Conservation (phyloP, 2,329 filamentous ascomycete genomes). For the Helminthosporium solani region DNA sequence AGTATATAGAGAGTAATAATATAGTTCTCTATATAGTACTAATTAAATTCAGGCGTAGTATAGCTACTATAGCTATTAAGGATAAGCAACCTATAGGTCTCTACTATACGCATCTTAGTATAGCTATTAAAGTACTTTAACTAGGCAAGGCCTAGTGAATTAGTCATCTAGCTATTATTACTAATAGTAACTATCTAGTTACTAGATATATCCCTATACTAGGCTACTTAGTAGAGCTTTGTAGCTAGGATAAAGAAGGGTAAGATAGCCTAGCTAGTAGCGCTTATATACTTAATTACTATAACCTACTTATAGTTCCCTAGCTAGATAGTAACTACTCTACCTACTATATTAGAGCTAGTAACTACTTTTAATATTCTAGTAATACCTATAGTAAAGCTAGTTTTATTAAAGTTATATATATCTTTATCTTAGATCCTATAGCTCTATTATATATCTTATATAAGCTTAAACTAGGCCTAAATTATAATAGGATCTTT, state of each 20-base stretch:
- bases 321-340: neutral
- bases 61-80: conserved; percentile 5
- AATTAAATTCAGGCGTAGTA: conserved; percentile 1
- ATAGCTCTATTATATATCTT: too few species aligned
- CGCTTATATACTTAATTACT: conserved; percentile 5
- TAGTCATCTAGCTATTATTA: conserved; percentile 9
- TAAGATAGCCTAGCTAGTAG: conserved; percentile 5
- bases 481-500: too few species aligned
- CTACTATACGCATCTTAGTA: conserved; percentile 1
- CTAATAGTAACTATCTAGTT: conserved; percentile 8
- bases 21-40: conserved; percentile 1
- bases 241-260: conserved; percentile 6
- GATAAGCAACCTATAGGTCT: conserved; percentile 3
- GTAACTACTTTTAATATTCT: too few species aligned
- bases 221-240: conserved; percentile 16
- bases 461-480: too few species aligned
- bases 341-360: neutral
- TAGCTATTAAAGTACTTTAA: conserved; percentile 6
- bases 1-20: conserved; percentile 7
- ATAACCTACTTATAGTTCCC: conserved; percentile 4
- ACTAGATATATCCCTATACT: conserved; percentile 13
- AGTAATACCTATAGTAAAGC: too few species aligned
- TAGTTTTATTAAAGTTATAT: too few species aligned
- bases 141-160: conserved; percentile 2
- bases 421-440: too few species aligned